Conservation (phyloP, 192 early-diverging fungal species). For the Umbelopsis sp. region DNA sequence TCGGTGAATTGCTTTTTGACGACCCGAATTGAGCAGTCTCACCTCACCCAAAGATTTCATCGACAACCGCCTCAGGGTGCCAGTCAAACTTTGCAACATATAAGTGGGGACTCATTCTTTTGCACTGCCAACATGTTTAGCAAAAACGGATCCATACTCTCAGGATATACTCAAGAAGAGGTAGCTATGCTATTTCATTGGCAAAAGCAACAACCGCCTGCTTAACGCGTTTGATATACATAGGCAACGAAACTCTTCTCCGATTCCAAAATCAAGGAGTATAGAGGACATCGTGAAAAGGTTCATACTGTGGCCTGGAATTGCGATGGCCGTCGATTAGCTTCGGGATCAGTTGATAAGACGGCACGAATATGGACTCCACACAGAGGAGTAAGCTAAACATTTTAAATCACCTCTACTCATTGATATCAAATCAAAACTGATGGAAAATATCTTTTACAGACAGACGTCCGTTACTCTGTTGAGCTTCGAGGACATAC, state of each 20-base stretch:
- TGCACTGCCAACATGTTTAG: background rate
- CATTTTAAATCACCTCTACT: background rate
- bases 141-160: background rate
- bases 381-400: constrained; percentile 53
- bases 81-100: too few relatives aligned
- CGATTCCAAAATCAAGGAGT: constrained; percentile 49
- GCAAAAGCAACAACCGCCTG: background rate
- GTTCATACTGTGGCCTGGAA: constrained; percentile 81
- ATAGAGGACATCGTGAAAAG: constrained; percentile 55
- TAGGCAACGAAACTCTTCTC: constrained; percentile 50
- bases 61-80: background rate
- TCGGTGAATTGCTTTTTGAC: background rate
- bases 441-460: background rate
- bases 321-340: constrained; percentile 64
- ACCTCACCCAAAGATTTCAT: background rate
- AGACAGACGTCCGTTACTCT: constrained; percentile 61
- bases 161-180: constrained; percentile 16
- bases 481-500: constrained; percentile 74
- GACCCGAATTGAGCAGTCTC: constrained; percentile 3
- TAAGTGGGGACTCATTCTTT: background rate
- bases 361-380: constrained; percentile 72
- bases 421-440: too few relatives aligned
- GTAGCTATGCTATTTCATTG: background rate
- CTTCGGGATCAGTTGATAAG: constrained; percentile 77
- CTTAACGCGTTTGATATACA: background rate